Percentiles rank a stretch among this genome's conserved stretches.
Conservation (phyloP, 75 land plant species). For the Ceratopteris richardii region DNA sequence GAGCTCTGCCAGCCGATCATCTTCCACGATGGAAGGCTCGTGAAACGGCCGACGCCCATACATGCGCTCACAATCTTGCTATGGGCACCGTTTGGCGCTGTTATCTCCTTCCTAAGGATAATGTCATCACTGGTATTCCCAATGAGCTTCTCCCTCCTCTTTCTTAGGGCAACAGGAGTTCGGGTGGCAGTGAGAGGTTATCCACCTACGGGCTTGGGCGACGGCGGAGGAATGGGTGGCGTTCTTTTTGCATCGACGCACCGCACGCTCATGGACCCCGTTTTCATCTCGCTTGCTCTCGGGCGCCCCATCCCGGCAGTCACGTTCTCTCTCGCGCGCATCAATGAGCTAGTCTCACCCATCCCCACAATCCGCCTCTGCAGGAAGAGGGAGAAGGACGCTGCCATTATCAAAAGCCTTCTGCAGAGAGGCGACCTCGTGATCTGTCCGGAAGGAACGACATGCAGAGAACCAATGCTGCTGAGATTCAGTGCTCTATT, state of each 20-base stretch:
- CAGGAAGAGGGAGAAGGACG: slow-evolving; percentile 61
- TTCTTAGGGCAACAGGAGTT: slow-evolving; percentile 11
- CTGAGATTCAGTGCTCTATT: slow-evolving; percentile 83
- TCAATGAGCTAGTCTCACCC: slow-evolving; percentile 77
- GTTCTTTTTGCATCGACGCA: slow-evolving; percentile 27
- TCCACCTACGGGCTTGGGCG: background rate
- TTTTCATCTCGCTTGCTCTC: slow-evolving; percentile 53
- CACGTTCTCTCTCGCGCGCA: slow-evolving; percentile 82
- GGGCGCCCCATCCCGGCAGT: slow-evolving; percentile 64
- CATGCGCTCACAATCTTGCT: slow-evolving; percentile 14
- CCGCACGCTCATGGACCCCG: slow-evolving; percentile 20
- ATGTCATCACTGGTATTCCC: slow-evolving; percentile 1
- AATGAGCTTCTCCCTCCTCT: background rate
- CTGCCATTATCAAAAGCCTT: slow-evolving; percentile 40
- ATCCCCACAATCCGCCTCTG: slow-evolving; percentile 77
- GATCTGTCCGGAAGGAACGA: slow-evolving; percentile 94
- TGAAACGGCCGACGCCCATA: slow-evolving; percentile 20
- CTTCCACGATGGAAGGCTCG: slow-evolving; percentile 32
- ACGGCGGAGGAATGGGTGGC: slow-evolving; percentile 1
- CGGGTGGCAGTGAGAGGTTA: slow-evolving; percentile 15
- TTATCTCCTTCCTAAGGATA: slow-evolving; percentile 16
- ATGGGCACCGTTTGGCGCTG: slow-evolving; percentile 20
- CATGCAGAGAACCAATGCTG: slow-evolving; percentile 88
- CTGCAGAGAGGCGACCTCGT: slow-evolving; percentile 61
- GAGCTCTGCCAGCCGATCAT: slow-evolving; percentile 12